Evolutionary conservation across 805 yeast genomes (phyloP), one percentile per base, ranked within the genome.

Genomic region (Nakazawaea siamensis): DNA sequence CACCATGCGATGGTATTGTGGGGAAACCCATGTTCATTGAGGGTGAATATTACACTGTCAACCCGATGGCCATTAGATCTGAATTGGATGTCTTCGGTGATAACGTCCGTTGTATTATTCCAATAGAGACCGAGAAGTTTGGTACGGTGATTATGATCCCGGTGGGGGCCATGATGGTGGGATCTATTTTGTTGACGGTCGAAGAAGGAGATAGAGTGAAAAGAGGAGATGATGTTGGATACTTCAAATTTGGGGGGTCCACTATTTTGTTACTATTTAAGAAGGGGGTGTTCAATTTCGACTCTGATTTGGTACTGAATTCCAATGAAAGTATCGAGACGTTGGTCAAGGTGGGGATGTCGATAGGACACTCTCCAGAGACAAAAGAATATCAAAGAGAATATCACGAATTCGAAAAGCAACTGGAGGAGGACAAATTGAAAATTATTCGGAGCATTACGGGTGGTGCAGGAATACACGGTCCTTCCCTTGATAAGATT

Each of bases 91-190:
- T 90, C 1, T 92, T 75, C 58, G 95, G 97, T 7, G 97, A 88
- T 47, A 90, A 90, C 49, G 77, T 84, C 1, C 66, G 97, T 26
- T 78, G 79, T 4, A 60, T 87, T 2, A 66, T 88, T 2, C 87
- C 95, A 0, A 76, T 90, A 15, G 73, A 81, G 20, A 74, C 95
- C 1, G 64, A 68, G 21, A 62, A 70, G n/a, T 88, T 85, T 53
- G 97, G 97, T 0, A 66, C 71, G 0, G 81, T 90, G 14, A 61
- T 82, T 42, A 68, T 84, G 58, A 73, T 86, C 16, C 76, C 92
- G 5, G 85, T 90, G 4, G 98, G 98, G 24, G 98, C 98, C 0
- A 90, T 92, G 97, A 87, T 90, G 97, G 98, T 90, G 2, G 97
- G 97, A 0, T 80, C 95, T 2, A 87, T 80, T 2, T 70, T 86